Base-by-base conservation (phyloP, 352 stramenopile species). In the Phytophthora tubulina region DNA sequence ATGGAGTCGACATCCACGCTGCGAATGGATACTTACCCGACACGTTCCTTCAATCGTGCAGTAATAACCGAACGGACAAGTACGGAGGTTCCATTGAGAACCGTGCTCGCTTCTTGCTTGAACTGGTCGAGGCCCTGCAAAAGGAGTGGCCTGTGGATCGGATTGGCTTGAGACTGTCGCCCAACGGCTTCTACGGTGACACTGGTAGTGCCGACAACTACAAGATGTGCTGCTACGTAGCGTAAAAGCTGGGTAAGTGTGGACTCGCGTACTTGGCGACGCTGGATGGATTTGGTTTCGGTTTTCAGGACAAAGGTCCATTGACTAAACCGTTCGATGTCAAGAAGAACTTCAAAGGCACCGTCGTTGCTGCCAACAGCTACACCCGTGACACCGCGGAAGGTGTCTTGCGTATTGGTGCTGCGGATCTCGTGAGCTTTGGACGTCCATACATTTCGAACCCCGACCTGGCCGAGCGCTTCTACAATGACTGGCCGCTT, bases 11-110 rank as follows among this genome's bases (percentile, higher is more conserved):
- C 21, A 73, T 79, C 96, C 94, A 98, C 71, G 73, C 38, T 5
- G 93, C 88, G 3, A 96, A 98, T 63, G 94, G 93, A 1, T 98
- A 98, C 50, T 76, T 98, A 6, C 73, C 98, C 41, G 90, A 98
- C 68, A 80, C 94, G 57, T 97, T 97, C 71, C 70, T 98, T 9
- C 81, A 95, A 68, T 79, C 72, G 6, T 73, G 49, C 8, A 72
- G 65, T 46, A 98, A 98, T 75, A 79, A 78, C 17, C 81, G 89
- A 27, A 93, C 79, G 0, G 91, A 97, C 77, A 70, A 90, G 52
- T 97, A 97, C 63, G 91, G 90, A 27, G 92, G 92, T 15, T 90
- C 72, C 42, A 68, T 92, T 21, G 89, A 96, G 63, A 97, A 96
- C 72, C 87, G 91, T 15, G 67, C 74, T 42, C 78, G 84, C 11